A percentile compares a stretch with the other conserved stretches of the same genome.
Conservation (phyloP, 306 rosid species). For the Ceratonia siliqua region DNA sequence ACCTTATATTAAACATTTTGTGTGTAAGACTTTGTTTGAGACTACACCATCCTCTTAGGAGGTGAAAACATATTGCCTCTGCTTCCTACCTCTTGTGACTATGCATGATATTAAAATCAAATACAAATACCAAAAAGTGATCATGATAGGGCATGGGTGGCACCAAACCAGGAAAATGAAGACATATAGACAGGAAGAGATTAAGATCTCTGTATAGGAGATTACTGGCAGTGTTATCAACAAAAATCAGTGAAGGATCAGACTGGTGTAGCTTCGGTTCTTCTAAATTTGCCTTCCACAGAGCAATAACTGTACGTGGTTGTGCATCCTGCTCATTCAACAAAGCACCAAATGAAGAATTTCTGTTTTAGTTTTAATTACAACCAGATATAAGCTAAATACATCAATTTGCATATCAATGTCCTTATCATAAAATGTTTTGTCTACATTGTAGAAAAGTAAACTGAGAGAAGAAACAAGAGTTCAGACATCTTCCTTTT, state of each 20-base stretch:
- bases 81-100: slow-evolving; percentile 46
- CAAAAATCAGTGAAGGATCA: slow-evolving; percentile 78
- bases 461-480: not conserved
- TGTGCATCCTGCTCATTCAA: slow-evolving; percentile 71
- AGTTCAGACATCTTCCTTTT: not conserved
- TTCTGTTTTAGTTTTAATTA: not conserved
- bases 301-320: slow-evolving; percentile 66
- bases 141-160: not conserved
- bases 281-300: slow-evolving; percentile 87
- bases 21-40: too few relatives aligned
- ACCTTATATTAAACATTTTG: too few relatives aligned
- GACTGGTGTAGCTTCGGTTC: slow-evolving; percentile 75
- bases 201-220: slow-evolving; percentile 30
- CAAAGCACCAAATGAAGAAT: slow-evolving; percentile 25
- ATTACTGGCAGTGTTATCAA: slow-evolving; percentile 59
- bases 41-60: slow-evolving; percentile 28
- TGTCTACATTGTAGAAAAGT: not conserved
- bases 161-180: slow-evolving; percentile 5
- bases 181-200: slow-evolving; percentile 2
- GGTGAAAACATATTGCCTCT: slow-evolving; percentile 35
- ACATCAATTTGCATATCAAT: slow-evolving; percentile 11
- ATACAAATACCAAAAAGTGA: slow-evolving; percentile 26
- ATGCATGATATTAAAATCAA: slow-evolving; percentile 37
- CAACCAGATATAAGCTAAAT: slow-evolving; percentile 3
- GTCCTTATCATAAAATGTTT: not conserved